Evolutionary conservation across 2,329 filamentous ascomycete genomes (phyloP).

Genomic region (Calonectria naviculata): DNA sequence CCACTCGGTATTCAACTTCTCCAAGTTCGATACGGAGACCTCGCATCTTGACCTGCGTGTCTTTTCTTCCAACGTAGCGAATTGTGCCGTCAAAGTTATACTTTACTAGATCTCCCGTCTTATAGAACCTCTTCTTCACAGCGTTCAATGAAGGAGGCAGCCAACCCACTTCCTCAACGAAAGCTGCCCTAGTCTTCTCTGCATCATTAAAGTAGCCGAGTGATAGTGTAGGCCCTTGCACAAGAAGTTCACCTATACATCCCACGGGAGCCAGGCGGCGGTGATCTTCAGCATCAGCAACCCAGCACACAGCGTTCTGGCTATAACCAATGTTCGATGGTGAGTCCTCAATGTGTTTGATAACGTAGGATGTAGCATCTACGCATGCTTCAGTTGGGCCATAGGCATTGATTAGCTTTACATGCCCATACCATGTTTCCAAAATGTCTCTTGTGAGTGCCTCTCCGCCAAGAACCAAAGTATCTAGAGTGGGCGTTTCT

Average conservation of each 20-base stretch:
- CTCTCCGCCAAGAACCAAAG: constrained; percentile 22
- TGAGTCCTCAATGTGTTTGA: neutral
- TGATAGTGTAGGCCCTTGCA: constrained; percentile 50
- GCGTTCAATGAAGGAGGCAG: neutral
- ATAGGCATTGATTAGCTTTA: constrained; percentile 15
- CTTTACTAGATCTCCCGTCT: constrained; percentile 12
- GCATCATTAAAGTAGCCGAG: constrained; percentile 57
- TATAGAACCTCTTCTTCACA: neutral
- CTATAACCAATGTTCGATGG: constrained; percentile 17
- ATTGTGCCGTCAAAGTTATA: constrained; percentile 11
- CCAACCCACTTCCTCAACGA: neutral
- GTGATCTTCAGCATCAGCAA: constrained; percentile 18
- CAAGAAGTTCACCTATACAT: constrained; percentile 25
- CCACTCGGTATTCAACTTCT: constrained; percentile 9
- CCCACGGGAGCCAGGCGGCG: constrained; percentile 22
- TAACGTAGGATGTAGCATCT: constrained; percentile 19
- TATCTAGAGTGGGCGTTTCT: constrained; percentile 1
- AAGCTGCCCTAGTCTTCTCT: neutral
- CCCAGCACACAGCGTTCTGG: constrained; percentile 24
- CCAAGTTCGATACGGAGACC: constrained; percentile 44
- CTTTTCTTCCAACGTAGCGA: constrained; percentile 33
- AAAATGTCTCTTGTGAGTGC: constrained; percentile 17
- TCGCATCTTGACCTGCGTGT: constrained; percentile 44
- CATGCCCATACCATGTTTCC: constrained; percentile 12
- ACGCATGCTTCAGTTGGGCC: constrained; percentile 25